Evolutionary conservation across 129 eudicot genomes (phyloP), one percentile per base, ranked within the genome.

Genomic region (Rutidosis leptorrhynchoides): DNA sequence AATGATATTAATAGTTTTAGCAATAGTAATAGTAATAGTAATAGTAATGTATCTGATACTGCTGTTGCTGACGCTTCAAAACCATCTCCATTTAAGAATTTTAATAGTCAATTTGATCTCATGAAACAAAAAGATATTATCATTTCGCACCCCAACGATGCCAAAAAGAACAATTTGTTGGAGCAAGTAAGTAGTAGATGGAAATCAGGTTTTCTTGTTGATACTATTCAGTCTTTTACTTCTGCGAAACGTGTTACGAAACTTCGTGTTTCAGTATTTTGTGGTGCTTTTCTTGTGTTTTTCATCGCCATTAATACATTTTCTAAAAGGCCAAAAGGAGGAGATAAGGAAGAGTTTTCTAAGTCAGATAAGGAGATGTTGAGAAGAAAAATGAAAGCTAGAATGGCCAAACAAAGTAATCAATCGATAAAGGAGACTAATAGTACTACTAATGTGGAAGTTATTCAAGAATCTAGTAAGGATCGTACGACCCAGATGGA

Each of bases 371-470:
- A 80, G 82, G 88, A 91, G 74, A 91, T 88, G 98, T 55, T 87
- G 84, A 84, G 87, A 83, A 84, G 96, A 78, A 92, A 88, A 80
- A 70, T 83, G 15, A 85, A 82, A 77, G 90, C 96, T 58, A 78
- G 95, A 64, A 71, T 43, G 77, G 79, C 78, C 40, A 79, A 68
- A 73, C 87, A 85, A 62, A 74, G 71, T 10, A 11, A 37, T 11
- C 16, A 45, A 2, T 75, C 65, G 40, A 26, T 54, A 77, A 67
- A 85, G 76, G 65, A 21, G 6, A 27, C 16, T 37, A 11, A 16
- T 37, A 37, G 4, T 37, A 37, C 4, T 37, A 2, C 85, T 70
- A 74, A 29, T 65, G 85, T 83, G 60, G 98, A 92, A 73, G 85
- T 88, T 23, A 68, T 88, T 37, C 81, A 76, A 26, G 81, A 70